These are phyloP conservation scores for Puccinia triticina DNA, from an alignment of 1,284 basidiomycete genomes.

Conservation along the genomic window DNA sequence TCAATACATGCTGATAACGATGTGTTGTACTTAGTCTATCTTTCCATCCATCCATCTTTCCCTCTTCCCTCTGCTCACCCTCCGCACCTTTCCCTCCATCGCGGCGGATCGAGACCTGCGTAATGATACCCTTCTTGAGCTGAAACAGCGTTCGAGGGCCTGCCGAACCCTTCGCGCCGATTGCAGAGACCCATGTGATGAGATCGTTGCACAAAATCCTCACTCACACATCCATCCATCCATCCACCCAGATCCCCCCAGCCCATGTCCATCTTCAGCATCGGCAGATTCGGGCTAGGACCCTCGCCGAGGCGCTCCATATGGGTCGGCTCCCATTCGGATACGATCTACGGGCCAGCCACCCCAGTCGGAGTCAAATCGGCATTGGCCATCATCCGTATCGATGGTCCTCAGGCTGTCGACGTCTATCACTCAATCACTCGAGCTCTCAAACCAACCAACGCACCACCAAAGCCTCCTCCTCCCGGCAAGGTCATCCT, in stretches of 20 bases:
- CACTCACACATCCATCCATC: too few species aligned
- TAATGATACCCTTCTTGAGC: neutral
- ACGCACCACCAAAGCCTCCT: slow-evolving; percentile 43
- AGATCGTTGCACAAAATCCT: too few species aligned
- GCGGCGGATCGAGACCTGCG: too few species aligned
- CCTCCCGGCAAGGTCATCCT: slow-evolving; percentile 71
- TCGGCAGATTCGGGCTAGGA: neutral
- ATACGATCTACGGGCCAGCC: slow-evolving; percentile 82
- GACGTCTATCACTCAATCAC: slow-evolving; percentile 69
- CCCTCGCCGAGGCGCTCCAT: neutral
- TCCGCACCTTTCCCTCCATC: neutral
- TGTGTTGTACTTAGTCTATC: too few species aligned
- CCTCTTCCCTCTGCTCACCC: neutral
- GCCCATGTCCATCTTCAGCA: neutral
- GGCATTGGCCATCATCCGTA: slow-evolving; percentile 76
- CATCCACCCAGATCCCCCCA: too few species aligned
- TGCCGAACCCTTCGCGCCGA: neutral
- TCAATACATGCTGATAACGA: too few species aligned
- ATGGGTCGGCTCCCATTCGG: slow-evolving; percentile 26
- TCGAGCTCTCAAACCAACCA: slow-evolving; percentile 52
- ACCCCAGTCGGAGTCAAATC: slow-evolving; percentile 75
- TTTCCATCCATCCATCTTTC: too few species aligned
- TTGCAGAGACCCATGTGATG: too few species aligned
- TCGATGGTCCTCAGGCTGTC: slow-evolving; percentile 74
- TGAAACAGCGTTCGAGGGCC: neutral